phyloP scores from a whole-genome alignment of 495 filamentous ascomycete species.

The Cercophora samala region DNA sequence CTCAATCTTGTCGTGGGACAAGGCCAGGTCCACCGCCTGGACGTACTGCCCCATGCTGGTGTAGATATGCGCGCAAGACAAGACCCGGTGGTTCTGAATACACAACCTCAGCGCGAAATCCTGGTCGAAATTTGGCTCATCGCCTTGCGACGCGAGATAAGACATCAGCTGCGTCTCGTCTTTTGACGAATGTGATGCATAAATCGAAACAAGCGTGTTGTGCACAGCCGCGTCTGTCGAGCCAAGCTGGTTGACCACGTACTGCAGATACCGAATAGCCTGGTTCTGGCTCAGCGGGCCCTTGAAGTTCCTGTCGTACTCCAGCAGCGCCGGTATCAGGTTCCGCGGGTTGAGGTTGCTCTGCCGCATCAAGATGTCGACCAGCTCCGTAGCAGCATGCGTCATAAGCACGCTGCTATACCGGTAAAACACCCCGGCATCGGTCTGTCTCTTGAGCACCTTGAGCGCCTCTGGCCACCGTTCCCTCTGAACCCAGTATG shows the following conservation, averaged over 20 bases:
- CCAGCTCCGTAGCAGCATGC: slow-evolving; percentile 73
- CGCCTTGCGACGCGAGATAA: slow-evolving; percentile 75
- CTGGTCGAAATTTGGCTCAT: slow-evolving; percentile 77
- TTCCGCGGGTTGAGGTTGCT: slow-evolving; percentile 79
- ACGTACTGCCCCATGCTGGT: slow-evolving; percentile 89
- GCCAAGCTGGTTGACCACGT: slow-evolving; percentile 83
- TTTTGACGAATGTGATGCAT: slow-evolving; percentile 76
- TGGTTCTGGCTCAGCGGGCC: slow-evolving; percentile 73
- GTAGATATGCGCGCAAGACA: slow-evolving; percentile 94
- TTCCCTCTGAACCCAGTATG: slow-evolving; percentile 96
- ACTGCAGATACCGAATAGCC: slow-evolving; percentile 89
- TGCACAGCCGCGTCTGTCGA: slow-evolving; percentile 87
- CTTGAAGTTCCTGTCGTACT: slow-evolving; percentile 76
- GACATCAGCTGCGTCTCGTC: slow-evolving; percentile 81
- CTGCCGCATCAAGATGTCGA: slow-evolving; percentile 93
- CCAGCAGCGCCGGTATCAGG: slow-evolving; percentile 87
- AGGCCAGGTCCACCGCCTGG: slow-evolving; percentile 85
- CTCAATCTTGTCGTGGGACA: slow-evolving; percentile 83
- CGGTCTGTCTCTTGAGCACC: slow-evolving; percentile 85
- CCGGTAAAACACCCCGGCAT: slow-evolving; percentile 89
- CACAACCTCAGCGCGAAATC: slow-evolving; percentile 96
- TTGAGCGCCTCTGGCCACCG: slow-evolving; percentile 86
- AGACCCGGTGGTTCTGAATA: slow-evolving; percentile 86
- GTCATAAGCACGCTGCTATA: slow-evolving; percentile 96
- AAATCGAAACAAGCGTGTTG: slow-evolving; percentile 94